Base-by-base conservation (phyloP, 2,329 filamentous ascomycete genomes). In the Botrytis tulipae region DNA sequence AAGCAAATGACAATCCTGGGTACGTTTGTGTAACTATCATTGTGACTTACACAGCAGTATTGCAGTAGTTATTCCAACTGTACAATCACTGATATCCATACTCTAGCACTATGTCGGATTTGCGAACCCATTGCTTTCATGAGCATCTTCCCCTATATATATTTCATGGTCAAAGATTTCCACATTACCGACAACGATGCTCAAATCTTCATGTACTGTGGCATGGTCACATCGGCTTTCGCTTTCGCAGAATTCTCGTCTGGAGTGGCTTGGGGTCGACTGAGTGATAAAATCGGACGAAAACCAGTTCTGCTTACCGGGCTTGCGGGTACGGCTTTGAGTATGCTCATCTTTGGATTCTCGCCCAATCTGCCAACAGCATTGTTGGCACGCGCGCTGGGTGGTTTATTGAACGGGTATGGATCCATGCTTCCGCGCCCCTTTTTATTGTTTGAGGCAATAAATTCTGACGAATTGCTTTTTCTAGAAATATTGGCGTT, bases 81-180 rank as follows among this genome's bases (percentile, higher is more conserved):
- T 46, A 46, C 32, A 37, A 18, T 44, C 32, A 48, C 73, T 68
- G 14, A 73, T 57, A 29, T 51, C 29, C 42, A 29, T 59, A 18
- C 29, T 40, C 35, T 57, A 97, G 95, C 94, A 63, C 87, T 97
- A 80, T 97, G 95, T 84, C 92, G 96, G 81, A 95, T 99, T 85
- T 98, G 94, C 86, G 96, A 99, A 82, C 96, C 96, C 70, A 98
- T 99, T 82, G 96, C 96, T 9, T 98, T 99, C 87, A 98, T 98
- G 94, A 98, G 95, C 71, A 98, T 98, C 78, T 98, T 99, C 82
- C 96, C 96, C 1, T 99, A 98, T 83, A 94, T 97, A 78, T 98
- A 97, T 85, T 95, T 93, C 85, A 98, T 99, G 96, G 92, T 98
- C 78, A 87, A 94, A 79, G 94, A 94, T 75, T 98, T 98, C 83